Conservation (phyloP, 495 filamentous ascomycete genomes). For the Letharia columbiana region DNA sequence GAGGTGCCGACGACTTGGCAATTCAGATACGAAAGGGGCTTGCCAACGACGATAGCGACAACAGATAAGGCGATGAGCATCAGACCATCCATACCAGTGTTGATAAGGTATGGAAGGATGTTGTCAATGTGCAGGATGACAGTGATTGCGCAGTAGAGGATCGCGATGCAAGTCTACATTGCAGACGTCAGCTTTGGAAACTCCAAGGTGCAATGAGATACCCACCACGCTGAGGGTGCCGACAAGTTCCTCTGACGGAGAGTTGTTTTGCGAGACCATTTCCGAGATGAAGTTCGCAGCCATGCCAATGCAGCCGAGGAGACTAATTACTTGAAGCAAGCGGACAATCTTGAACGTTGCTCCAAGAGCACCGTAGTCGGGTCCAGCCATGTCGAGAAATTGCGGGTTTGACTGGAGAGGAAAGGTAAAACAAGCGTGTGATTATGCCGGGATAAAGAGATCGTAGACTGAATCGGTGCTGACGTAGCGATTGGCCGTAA, state of each 20-base stretch:
- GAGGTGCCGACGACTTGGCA: conserved; percentile 50
- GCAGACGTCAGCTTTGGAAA: conserved; percentile 4
- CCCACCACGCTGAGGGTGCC: conserved; percentile 73
- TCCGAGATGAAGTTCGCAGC: conserved; percentile 74
- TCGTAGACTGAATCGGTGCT: neutral
- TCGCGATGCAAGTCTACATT: conserved; percentile 60
- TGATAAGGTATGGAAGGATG: conserved; percentile 63
- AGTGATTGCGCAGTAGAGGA: conserved; percentile 67
- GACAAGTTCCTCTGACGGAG: conserved; percentile 63
- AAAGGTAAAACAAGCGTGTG: neutral
- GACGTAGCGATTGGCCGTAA: neutral
- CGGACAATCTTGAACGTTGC: conserved; percentile 68
- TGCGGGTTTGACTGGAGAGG: neutral
- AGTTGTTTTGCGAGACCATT: conserved; percentile 54
- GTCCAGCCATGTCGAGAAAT: conserved; percentile 37
- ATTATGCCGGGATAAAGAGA: neutral
- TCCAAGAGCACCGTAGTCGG: conserved; percentile 64
- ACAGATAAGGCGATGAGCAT: conserved; percentile 65
- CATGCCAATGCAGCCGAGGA: conserved; percentile 75
- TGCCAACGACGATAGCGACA: conserved; percentile 64
- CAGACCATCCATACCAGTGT: conserved; percentile 53
- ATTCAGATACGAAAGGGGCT: conserved; percentile 68
- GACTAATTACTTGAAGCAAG: conserved; percentile 57
- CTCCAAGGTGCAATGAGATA: conserved; percentile 14
- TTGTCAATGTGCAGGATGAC: conserved; percentile 68